A percentile compares a stretch with the other conserved stretches of the same genome.
These are phyloP conservation scores for Aspergillus hortae DNA, from an alignment of 2,329 filamentous ascomycete species.

Conservation along the genomic window DNA sequence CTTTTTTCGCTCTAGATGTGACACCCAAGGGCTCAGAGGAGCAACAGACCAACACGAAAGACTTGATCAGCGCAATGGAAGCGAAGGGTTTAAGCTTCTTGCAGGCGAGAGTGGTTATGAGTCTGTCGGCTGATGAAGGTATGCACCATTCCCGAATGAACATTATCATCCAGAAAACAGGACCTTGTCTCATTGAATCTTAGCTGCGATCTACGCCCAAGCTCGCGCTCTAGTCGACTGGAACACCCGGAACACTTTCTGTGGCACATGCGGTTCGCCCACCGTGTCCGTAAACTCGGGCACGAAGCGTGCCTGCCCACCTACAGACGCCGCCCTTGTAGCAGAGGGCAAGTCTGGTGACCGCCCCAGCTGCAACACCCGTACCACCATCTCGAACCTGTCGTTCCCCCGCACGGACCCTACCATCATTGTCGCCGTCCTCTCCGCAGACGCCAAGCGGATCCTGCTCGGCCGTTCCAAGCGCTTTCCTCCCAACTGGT, in stretches of 20 bases:
- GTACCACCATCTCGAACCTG: constrained; percentile 83
- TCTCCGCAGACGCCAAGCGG: constrained; percentile 72
- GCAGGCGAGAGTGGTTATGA: constrained; percentile 61
- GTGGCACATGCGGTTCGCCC: constrained; percentile 78
- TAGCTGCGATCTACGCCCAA: constrained; percentile 87
- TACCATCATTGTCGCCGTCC: constrained; percentile 90
- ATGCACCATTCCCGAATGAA: constrained; percentile 18
- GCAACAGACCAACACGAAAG: constrained; percentile 54
- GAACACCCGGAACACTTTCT: constrained; percentile 91
- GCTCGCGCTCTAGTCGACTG: constrained; percentile 86
- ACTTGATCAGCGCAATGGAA: constrained; percentile 58
- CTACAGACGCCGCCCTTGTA: constrained; percentile 36
- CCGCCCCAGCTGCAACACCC: constrained; percentile 72
- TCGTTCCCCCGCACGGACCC: constrained; percentile 90
- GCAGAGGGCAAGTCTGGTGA: constrained; percentile 28
- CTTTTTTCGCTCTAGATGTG: constrained; percentile 87
- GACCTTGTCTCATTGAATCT: constrained; percentile 1
- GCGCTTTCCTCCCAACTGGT: constrained; percentile 80
- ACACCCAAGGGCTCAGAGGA: constrained; percentile 66
- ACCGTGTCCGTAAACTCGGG: constrained; percentile 58
- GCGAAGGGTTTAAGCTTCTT: constrained; percentile 63
- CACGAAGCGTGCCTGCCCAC: constrained; percentile 44
- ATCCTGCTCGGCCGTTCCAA: constrained; percentile 82
- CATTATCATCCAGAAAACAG: no score
- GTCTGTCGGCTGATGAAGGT: constrained; percentile 61